Evolutionary conservation across 2,329 filamentous ascomycete species (phyloP).

Genomic region (Epichloe glyceriae): DNA sequence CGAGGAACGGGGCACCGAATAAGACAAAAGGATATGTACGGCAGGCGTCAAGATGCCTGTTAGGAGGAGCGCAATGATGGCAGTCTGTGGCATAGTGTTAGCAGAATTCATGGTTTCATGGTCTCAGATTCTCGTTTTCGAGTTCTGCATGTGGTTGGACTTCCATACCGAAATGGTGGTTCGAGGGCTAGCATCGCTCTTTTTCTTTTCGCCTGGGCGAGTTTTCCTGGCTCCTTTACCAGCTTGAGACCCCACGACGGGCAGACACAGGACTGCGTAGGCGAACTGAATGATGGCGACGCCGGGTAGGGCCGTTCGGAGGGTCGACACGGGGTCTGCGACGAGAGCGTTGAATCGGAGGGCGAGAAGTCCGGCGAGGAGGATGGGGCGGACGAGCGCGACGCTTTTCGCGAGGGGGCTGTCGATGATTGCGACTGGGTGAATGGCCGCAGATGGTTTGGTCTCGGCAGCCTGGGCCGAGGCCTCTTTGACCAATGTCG

Average conservation of each 20-base stretch:
- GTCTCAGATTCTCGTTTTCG: no score
- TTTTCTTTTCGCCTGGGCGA: conserved; percentile 43
- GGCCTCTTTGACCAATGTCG: conserved; percentile 19
- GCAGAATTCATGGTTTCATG: no score
- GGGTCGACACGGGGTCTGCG: conserved; percentile 51
- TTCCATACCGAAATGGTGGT: conserved; percentile 33
- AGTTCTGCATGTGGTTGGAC: no score
- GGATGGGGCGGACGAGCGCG: conserved; percentile 52
- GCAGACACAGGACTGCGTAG: conserved; percentile 52
- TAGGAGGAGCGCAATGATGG: conserved; percentile 39
- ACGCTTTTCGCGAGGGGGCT: conserved; percentile 32
- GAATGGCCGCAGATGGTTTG: conserved; percentile 17
- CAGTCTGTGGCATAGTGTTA: conserved; percentile 20
- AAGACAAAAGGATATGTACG: conserved; percentile 57
- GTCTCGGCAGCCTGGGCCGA: conserved; percentile 17
- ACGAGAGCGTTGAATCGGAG: conserved; percentile 55
- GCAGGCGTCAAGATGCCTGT: conserved; percentile 57
- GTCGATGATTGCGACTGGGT: conserved; percentile 25
- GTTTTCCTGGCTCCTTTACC: conserved; percentile 32
- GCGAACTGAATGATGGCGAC: conserved; percentile 50
- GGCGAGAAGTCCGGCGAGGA: conserved; percentile 52
- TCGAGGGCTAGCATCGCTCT: conserved; percentile 28
- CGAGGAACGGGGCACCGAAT: conserved; percentile 82
- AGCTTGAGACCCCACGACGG: conserved; percentile 38
- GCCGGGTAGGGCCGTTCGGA: conserved; percentile 47